Conservation (phyloP, 371 early-diverging fungal species). For the Aphelidium insulamus region DNA sequence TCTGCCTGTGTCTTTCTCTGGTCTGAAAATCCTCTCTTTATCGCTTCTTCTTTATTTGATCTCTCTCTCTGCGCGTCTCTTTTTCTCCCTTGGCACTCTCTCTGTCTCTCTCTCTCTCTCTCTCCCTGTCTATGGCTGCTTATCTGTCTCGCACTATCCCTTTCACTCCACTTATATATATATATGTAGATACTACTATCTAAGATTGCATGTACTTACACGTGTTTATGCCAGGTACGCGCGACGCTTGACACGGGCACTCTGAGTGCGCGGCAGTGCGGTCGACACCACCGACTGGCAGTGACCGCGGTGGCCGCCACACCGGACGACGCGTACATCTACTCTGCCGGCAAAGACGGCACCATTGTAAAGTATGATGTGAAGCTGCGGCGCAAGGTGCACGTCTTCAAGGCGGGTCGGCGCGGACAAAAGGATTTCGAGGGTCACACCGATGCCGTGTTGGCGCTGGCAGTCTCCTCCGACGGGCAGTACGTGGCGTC, state of each 20-base stretch:
- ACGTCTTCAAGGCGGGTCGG: slow-evolving; percentile 39
- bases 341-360: slow-evolving; percentile 75
- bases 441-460: slow-evolving; percentile 65
- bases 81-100: no score
- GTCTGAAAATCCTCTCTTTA: slow-evolving; percentile 5
- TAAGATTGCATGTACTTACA: slow-evolving; percentile 6
- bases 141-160: neutral
- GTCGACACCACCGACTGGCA: slow-evolving; percentile 45
- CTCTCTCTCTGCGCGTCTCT: neutral
- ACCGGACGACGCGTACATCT: slow-evolving; percentile 38
- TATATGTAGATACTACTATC: neutral
- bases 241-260: no score
- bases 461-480: slow-evolving; percentile 50
- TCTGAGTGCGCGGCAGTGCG: no score
- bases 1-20: no score
- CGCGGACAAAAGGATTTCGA: slow-evolving; percentile 43
- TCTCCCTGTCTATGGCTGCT: neutral
- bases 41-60: neutral
- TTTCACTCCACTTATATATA: neutral
- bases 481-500: slow-evolving; percentile 62
- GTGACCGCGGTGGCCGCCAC: slow-evolving; percentile 55
- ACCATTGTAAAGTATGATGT: slow-evolving; percentile 57
- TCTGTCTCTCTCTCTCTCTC: no score
- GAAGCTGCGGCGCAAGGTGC: slow-evolving; percentile 12
- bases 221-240: no score